phyloP scores from a whole-genome alignment of 2,329 filamentous ascomycete genomes.

The Venturia aucupariae region DNA sequence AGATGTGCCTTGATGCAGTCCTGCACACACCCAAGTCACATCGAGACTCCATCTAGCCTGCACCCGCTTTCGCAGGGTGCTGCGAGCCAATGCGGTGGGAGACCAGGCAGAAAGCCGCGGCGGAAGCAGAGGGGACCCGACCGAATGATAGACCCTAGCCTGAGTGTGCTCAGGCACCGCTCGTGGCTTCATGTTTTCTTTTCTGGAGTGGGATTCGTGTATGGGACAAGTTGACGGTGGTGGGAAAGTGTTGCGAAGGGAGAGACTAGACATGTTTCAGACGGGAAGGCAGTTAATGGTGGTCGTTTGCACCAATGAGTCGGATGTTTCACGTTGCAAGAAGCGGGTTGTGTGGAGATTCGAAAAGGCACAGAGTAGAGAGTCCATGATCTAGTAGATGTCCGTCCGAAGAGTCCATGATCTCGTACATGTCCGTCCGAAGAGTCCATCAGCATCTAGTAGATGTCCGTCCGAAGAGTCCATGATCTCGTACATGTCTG shows the following conservation, averaged over 20 bases:
- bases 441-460: too few species aligned
- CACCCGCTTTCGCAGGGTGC: not conserved
- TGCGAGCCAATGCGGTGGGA: not conserved
- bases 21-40: not conserved
- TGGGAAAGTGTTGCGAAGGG: not conserved
- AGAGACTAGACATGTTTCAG: not conserved
- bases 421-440: too few species aligned
- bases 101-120: not conserved
- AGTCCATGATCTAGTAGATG: too few species aligned
- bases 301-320: not conserved
- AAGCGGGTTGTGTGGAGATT: not conserved
- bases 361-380: too few species aligned
- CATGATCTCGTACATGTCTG: too few species aligned
- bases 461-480: too few species aligned
- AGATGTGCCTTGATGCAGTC: not conserved
- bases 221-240: not conserved
- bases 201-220: not conserved
- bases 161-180: not conserved
- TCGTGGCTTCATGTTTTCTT: slow-evolving; percentile 1
- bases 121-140: not conserved
- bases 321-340: not conserved
- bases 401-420: too few species aligned
- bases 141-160: not conserved
- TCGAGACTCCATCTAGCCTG: not conserved
- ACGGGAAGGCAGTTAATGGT: not conserved